phyloP scores from a whole-genome alignment of 495 filamentous ascomycete species.

The Penicillium maclennaniae region DNA sequence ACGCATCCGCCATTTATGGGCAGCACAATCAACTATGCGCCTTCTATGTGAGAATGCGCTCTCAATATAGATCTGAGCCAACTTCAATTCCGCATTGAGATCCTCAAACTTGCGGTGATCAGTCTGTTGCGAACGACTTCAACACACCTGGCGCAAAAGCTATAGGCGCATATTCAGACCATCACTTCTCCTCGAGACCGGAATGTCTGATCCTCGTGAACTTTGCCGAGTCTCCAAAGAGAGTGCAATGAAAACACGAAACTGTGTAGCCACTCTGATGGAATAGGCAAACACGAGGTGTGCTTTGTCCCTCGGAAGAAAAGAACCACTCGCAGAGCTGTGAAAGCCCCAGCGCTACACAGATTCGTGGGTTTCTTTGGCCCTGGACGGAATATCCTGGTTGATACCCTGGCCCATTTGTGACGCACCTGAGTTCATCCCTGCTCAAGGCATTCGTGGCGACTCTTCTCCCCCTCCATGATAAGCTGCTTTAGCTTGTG shows the following conservation, averaged over 20 bases:
- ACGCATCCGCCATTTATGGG: not conserved
- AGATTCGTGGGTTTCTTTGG: conserved; percentile 20
- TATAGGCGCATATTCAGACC: not conserved
- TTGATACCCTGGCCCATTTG: conserved; percentile 20
- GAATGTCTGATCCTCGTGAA: not conserved
- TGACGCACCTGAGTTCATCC: conserved; percentile 21
- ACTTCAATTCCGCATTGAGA: not conserved
- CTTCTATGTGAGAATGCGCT: not conserved
- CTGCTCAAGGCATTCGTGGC: conserved; percentile 22
- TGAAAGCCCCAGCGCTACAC: conserved; percentile 20
- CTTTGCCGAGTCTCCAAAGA: not conserved
- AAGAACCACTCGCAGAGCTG: conserved; percentile 17
- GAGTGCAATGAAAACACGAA: conserved; percentile 8
- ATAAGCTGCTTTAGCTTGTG: conserved; percentile 7
- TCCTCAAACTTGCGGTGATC: not conserved
- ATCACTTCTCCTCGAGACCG: not conserved
- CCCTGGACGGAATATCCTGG: conserved; percentile 23
- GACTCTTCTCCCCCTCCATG: conserved; percentile 6
- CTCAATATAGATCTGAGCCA: not conserved
- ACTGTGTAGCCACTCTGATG: conserved; percentile 2
- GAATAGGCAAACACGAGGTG: conserved; percentile 3
- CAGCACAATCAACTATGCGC: not conserved
- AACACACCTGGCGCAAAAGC: not conserved
- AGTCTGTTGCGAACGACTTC: not conserved
- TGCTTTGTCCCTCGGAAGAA: conserved; percentile 22